Conservation (phyloP, 2,329 filamentous ascomycete species). For the Myrmaecium sp. region DNA sequence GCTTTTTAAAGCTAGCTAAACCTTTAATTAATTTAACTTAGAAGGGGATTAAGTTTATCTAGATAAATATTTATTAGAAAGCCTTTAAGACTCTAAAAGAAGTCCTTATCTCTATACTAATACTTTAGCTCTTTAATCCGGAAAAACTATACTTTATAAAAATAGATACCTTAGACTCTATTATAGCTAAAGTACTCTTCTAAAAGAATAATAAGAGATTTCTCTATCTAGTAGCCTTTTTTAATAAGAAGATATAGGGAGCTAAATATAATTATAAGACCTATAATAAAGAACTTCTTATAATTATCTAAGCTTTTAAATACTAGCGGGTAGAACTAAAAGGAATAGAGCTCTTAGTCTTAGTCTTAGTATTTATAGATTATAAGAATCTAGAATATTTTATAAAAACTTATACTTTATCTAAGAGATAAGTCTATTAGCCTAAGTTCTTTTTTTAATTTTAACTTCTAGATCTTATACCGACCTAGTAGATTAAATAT, state of each 20-base stretch:
- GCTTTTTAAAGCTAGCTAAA: conserved; percentile 7
- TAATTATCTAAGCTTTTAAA: conserved; percentile 13
- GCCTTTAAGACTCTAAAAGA: conserved; percentile 1
- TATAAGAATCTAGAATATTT: conserved; percentile 15
- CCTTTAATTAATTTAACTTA: conserved; percentile 3
- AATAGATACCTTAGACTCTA: conserved; percentile 1
- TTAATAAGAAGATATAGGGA: conserved; percentile 8
- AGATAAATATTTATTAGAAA: background rate
- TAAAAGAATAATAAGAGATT: background rate
- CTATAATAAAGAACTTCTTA: conserved; percentile 15
- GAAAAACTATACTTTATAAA: background rate
- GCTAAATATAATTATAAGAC: conserved; percentile 13
- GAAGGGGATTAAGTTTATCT: background rate
- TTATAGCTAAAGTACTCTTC: background rate
- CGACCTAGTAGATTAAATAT: background rate
- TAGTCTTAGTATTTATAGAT: conserved; percentile 10
- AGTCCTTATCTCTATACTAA: background rate
- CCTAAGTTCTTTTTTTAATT: no score
- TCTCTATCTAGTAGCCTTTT: conserved; percentile 7
- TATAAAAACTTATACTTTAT: conserved; percentile 5
- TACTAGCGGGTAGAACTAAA: no score
- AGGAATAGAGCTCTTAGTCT: conserved; percentile 6
- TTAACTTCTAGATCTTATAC: background rate
- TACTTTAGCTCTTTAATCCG: conserved; percentile 1
- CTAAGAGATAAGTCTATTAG: background rate